Evolutionary conservation across 768 basidiomycete species (phyloP).

Genomic region (Suillus sp.): DNA sequence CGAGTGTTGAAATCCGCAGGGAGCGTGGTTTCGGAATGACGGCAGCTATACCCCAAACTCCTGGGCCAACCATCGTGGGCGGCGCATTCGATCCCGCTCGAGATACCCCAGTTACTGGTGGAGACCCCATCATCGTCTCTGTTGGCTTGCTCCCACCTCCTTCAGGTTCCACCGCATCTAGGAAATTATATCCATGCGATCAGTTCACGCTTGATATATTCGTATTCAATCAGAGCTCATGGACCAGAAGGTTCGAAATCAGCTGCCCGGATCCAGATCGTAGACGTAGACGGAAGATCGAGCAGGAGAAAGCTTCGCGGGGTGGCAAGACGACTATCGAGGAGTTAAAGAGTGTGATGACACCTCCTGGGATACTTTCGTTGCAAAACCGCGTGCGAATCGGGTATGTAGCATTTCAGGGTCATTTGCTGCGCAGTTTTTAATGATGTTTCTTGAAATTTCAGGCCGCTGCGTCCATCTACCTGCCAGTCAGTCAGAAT

Average conservation of each 20-base stretch:
- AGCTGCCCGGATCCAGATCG: slow-evolving; percentile 60
- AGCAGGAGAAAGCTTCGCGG: slow-evolving; percentile 26
- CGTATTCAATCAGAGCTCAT: slow-evolving; percentile 78
- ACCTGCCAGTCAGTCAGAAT: slow-evolving; percentile 87
- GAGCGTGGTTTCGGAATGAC: slow-evolving; percentile 47
- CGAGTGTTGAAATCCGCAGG: slow-evolving; percentile 68
- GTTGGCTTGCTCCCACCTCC: slow-evolving; percentile 50
- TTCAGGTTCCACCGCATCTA: slow-evolving; percentile 22
- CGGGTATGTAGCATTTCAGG: slow-evolving; percentile 54
- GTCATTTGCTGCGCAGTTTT: slow-evolving; percentile 9
- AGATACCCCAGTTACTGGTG: slow-evolving; percentile 24
- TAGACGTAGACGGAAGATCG: slow-evolving; percentile 42
- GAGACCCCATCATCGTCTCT: slow-evolving; percentile 70
- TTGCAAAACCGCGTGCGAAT: slow-evolving; percentile 78
- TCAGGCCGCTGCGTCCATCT: slow-evolving; percentile 74
- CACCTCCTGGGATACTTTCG: slow-evolving; percentile 64
- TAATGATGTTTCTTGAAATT: slow-evolving; percentile 2
- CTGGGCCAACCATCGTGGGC: slow-evolving; percentile 53
- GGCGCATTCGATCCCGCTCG: slow-evolving; percentile 38
- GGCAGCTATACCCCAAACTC: slow-evolving; percentile 48
- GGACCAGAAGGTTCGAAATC: slow-evolving; percentile 78
- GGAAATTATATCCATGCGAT: slow-evolving; percentile 70
- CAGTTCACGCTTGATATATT: slow-evolving; percentile 84
- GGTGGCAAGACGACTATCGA: slow-evolving; percentile 24
- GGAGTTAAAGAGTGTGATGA: slow-evolving; percentile 34